Evolutionary conservation across 2,329 filamentous ascomycete genomes (phyloP).

Genomic region (Trichoderma arundinaceum): DNA sequence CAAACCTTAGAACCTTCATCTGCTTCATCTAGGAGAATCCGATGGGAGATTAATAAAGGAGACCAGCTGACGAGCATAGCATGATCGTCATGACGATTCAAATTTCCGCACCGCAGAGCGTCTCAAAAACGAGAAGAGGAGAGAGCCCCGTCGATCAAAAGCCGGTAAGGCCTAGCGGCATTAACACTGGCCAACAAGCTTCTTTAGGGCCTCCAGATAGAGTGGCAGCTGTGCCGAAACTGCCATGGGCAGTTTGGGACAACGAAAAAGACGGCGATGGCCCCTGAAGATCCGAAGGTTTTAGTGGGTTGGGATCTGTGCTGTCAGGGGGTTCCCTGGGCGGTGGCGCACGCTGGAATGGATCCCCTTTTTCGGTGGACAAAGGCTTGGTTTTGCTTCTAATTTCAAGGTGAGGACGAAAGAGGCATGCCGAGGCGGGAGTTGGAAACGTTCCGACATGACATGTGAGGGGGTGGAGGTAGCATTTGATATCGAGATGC

Average conservation of each 20-base stretch:
- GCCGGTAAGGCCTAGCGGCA: slow-evolving; percentile 13
- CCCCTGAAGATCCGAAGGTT: slow-evolving; percentile 35
- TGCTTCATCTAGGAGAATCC: neutral
- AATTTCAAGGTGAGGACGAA: slow-evolving; percentile 20
- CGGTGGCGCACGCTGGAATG: neutral
- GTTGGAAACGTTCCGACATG: slow-evolving; percentile 21
- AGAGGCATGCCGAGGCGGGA: slow-evolving; percentile 12
- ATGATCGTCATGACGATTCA: slow-evolving; percentile 41
- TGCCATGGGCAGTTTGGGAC: neutral
- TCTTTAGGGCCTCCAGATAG: neutral
- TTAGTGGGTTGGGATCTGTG: slow-evolving; percentile 16
- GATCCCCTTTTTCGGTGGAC: neutral
- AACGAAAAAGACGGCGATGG: slow-evolving; percentile 4
- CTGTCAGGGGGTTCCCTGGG: slow-evolving; percentile 5
- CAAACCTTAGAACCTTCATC: neutral
- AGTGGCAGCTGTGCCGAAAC: neutral
- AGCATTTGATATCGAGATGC: neutral
- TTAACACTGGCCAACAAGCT: slow-evolving; percentile 15
- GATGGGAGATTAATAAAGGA: slow-evolving; percentile 3
- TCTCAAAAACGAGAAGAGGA: slow-evolving; percentile 24
- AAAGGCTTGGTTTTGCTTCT: slow-evolving; percentile 5
- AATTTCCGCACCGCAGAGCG: slow-evolving; percentile 36
- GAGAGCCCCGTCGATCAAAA: neutral
- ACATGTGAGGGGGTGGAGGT: no score
- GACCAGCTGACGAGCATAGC: slow-evolving; percentile 14